A percentile compares a stretch with the other conserved stretches of the same genome.
Conservation (phyloP, 2,329 filamentous ascomycete species). For the Fusarium mangiferae region DNA sequence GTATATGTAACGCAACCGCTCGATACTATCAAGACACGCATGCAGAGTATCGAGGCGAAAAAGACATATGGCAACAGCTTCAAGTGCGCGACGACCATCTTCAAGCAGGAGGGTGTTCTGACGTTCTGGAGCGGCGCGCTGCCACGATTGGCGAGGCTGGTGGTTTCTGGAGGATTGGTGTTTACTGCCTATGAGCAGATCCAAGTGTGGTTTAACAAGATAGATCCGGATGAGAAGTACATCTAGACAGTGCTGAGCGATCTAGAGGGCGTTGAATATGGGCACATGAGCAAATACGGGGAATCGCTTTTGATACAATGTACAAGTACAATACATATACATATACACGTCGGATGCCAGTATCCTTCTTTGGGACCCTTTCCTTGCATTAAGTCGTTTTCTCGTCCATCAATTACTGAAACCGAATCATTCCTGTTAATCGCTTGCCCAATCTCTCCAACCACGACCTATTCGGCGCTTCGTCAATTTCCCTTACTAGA, state of each 20-base stretch:
- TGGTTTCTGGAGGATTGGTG: constrained; percentile 94
- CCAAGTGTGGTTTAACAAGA: constrained; percentile 75
- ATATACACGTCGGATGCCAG: constrained; percentile 37
- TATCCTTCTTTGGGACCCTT: constrained; percentile 32
- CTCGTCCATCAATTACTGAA: constrained; percentile 54
- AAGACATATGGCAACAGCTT: constrained; percentile 87
- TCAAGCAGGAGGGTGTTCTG: constrained; percentile 86
- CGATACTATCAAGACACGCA: constrained; percentile 95
- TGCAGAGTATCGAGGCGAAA: constrained; percentile 94
- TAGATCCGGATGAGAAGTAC: constrained; percentile 87
- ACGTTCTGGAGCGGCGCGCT: constrained; percentile 96
- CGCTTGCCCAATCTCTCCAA: constrained; percentile 63
- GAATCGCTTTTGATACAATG: constrained; percentile 42
- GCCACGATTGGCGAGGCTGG: constrained; percentile 83
- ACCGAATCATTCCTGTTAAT: constrained; percentile 68
- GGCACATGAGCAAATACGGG: constrained; percentile 7
- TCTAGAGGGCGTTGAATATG: constrained; percentile 25
- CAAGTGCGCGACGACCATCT: constrained; percentile 82
- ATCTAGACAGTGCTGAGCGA: constrained; percentile 61
- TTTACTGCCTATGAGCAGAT: constrained; percentile 99
- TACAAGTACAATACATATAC: constrained; percentile 40
- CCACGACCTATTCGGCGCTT: constrained; percentile 68
- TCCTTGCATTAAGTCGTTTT: constrained; percentile 18
- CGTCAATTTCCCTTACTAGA: constrained; percentile 70
- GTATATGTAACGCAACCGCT: constrained; percentile 81